phyloP scores from a whole-genome alignment of 371 early-diverging fungal genomes.

The Mortierella sp. region DNA sequence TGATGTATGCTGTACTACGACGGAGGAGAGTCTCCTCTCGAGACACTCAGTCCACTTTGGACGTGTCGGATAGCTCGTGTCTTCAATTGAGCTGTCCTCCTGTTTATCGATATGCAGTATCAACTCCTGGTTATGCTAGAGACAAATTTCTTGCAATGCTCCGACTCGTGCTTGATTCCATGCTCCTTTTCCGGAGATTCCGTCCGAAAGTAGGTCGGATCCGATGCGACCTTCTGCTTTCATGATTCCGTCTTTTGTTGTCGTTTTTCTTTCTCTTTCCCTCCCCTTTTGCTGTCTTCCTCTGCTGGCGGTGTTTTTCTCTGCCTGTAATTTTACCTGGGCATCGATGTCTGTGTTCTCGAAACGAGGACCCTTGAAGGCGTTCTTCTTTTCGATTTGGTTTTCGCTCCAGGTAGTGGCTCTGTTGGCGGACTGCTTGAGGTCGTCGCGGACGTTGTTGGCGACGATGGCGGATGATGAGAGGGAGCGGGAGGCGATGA shows the following conservation, averaged over 20 bases:
- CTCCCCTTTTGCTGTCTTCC: background rate
- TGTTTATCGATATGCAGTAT: background rate
- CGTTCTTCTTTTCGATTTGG: slow-evolving; percentile 80
- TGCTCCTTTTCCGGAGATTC: background rate
- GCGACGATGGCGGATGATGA: slow-evolving; percentile 34
- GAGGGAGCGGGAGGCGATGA: slow-evolving; percentile 37
- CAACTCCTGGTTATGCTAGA: background rate
- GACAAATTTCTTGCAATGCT: background rate
- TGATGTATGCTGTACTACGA: background rate
- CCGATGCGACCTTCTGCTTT: background rate
- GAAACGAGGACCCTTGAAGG: slow-evolving; percentile 90
- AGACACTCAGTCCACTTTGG: no score
- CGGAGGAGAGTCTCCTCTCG: background rate
- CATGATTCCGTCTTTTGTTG: background rate
- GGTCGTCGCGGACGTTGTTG: slow-evolving; percentile 34
- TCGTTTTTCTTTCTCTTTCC: background rate
- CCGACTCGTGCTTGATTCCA: background rate
- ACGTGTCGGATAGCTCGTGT: background rate
- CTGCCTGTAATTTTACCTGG: slow-evolving; percentile 71
- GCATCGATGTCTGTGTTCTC: slow-evolving; percentile 88
- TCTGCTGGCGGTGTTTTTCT: background rate
- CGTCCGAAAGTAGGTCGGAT: background rate
- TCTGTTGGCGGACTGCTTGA: slow-evolving; percentile 84
- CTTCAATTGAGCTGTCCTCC: background rate
- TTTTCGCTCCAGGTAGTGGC: slow-evolving; percentile 80